Base-by-base conservation (phyloP, 495 filamentous ascomycete genomes). In the Tuber melanosporum region DNA sequence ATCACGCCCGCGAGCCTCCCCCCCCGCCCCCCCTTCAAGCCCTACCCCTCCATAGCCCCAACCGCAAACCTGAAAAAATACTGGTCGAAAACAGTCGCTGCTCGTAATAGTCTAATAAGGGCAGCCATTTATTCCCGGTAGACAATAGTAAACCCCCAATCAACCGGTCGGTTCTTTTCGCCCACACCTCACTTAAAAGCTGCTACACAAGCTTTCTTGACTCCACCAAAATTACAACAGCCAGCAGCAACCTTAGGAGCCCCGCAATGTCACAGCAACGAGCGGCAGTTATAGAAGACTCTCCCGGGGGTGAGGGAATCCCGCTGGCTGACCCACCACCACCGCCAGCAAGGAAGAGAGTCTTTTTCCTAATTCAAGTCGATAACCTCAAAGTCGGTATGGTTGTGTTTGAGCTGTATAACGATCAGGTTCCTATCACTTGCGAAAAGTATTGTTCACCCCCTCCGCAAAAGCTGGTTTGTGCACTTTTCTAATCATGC, bases 361-460 rank as follows among this genome's bases (percentile, higher is more conserved):
- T 10, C 26, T 66, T 66, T 36, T 36, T 66, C 57, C 57, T 66
- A 14, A 66, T 66, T 66, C 57, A 66, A 36, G 26, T 74, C 46
- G n/a, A 52, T 17, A 85, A 87, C 43, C 75, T 86, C 36, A 81
- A 77, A 75, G 83, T 84, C 46, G 86, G 86, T 19, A 83, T 87
- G n/a, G 81, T 62, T 14, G 52, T 83, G 1, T 85, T 87, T 69
- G 86, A 87, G 77, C 80, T 87, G 47, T 87, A 87, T 79, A 76
- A 76, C 66, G 86, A 87, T 74, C 82, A 86, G 71, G 82, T 85
- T 9, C 86, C 86, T 22, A 81, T 83, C 52, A 86, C 86, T 75
- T 85, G 83, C 76, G 84, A 87, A 78, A 87, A 86, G 94, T 96
- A 85, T 66, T 14, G 86, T 91, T 87, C 66, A 47, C 71, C 62